Evolutionary conservation across 257 asterid species (phyloP), one percentile per base, ranked within the genome.

Genomic region (Petunia axillaris): DNA sequence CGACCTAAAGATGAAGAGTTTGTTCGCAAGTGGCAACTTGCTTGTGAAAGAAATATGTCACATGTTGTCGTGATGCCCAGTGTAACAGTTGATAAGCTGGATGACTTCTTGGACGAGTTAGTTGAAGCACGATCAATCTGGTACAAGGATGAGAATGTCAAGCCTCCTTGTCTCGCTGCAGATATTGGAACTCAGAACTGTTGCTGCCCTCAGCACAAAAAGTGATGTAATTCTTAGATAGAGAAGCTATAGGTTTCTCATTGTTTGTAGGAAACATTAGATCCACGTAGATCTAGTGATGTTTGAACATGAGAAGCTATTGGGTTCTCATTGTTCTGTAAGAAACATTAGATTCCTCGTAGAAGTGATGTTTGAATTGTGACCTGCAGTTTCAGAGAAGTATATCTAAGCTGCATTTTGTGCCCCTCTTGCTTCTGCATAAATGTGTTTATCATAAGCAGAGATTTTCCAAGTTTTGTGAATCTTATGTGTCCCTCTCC

Each of bases 1-100:
- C 87, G 99, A 43, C 99, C 99, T n/a, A 88, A 71, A 3, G 94
- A 92, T 71, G 98, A 88, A 83, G 96, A 88, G 77, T 95, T 95
- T 85, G 97, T 95, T 70, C 95, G 97, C 6, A 90, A 90, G 13
- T 95, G 99, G 98, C 99, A 95, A 76, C 96, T 95, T 25, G 99
- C 99, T 41, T 93, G 98, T 55, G 96, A 95, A 87, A 91, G 97
- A 74, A 89, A 91, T 77, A 92, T 95, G 93, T 96, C 99, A 8
- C 98, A 95, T 63, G 87, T 91, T 76, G 91, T 93, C 16, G 98
- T 95, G 70, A 95, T 95, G 98, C 99, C 98, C 0, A 95, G 64
- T 85, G 97, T 95, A 43, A 87, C 88, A 5, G 59, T 89, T 63
- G 97, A 92, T 83, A 92, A 95, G 95, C 90, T 93, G 84, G 93